Conservation (phyloP, 768 basidiomycete species). For the Tulasnella sp. region DNA sequence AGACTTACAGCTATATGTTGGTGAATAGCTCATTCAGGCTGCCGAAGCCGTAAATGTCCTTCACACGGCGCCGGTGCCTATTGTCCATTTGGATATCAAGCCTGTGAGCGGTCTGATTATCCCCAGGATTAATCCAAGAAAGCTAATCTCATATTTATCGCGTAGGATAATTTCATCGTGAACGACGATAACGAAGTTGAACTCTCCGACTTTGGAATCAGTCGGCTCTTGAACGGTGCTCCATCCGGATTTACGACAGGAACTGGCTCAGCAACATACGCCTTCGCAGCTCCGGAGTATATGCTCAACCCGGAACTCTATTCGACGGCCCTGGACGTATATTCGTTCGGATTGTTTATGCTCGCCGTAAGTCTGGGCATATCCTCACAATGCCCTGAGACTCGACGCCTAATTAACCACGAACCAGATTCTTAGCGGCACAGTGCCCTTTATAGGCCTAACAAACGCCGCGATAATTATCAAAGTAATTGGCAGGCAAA, state of each 20-base stretch:
- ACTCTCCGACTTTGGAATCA: background rate
- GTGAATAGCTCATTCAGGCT: background rate
- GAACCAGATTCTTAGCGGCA: background rate
- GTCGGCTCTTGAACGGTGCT: background rate
- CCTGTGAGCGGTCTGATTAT: background rate
- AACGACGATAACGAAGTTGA: background rate
- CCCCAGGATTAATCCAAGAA: background rate
- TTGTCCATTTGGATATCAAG: background rate
- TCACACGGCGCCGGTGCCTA: background rate
- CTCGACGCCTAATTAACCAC: background rate
- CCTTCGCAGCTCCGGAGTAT: background rate
- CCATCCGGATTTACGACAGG: background rate
- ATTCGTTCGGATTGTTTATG: background rate
- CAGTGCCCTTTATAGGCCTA: too few relatives aligned
- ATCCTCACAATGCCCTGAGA: background rate
- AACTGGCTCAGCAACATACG: background rate
- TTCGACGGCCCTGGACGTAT: background rate
- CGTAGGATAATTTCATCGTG: background rate
- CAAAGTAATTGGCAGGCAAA: too few relatives aligned
- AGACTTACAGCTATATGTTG: background rate
- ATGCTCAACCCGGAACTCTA: background rate
- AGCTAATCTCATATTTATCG: background rate
- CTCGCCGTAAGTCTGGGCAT: background rate
- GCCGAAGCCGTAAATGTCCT: background rate
- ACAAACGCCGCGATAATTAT: too few relatives aligned